A percentile compares a stretch with the other conserved stretches of the same genome.
Evolutionary conservation across 179 eudicot genomes (phyloP).

Genomic region (Silene noctiflora): DNA sequence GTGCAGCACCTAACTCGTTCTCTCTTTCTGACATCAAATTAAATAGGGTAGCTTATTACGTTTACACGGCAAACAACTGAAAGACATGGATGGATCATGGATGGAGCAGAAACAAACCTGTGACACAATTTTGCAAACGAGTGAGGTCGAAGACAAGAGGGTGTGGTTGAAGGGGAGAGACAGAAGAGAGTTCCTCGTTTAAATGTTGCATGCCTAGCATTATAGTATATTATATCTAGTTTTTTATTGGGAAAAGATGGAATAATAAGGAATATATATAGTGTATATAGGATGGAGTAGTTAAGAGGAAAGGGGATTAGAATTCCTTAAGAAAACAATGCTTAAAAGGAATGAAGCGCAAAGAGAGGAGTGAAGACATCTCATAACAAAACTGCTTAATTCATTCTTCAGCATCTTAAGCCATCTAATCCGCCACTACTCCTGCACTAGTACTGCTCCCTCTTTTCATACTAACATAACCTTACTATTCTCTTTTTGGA

Average conservation of each 20-base stretch:
- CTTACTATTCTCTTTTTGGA: conserved; percentile 14
- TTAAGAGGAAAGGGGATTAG: too few species aligned
- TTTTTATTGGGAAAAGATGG: background rate
- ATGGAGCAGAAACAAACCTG: conserved; percentile 46
- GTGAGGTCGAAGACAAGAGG: conserved; percentile 69
- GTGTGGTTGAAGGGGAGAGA: conserved; percentile 45
- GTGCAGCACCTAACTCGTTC: conserved; percentile 60
- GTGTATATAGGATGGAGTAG: background rate
- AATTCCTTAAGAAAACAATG: conserved; percentile 15
- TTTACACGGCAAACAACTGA: background rate
- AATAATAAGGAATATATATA: background rate
- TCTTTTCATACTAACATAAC: conserved; percentile 27
- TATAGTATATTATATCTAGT: too few species aligned
- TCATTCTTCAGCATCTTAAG: conserved; percentile 24
- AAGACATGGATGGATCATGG: too few species aligned
- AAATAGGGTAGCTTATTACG: background rate
- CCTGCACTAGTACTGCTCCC: background rate
- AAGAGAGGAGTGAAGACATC: conserved; percentile 35
- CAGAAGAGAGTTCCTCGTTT: conserved; percentile 20
- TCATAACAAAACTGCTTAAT: background rate
- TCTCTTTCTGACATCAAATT: conserved; percentile 50
- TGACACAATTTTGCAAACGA: conserved; percentile 66
- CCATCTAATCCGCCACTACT: conserved; percentile 47
- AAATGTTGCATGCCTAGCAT: conserved; percentile 35
- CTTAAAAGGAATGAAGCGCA: conserved; percentile 47